A percentile compares a stretch with the other conserved stretches of the same genome.
Conservation (phyloP, 1,284 basidiomycete genomes). For the Nidula niveotomentosa region DNA sequence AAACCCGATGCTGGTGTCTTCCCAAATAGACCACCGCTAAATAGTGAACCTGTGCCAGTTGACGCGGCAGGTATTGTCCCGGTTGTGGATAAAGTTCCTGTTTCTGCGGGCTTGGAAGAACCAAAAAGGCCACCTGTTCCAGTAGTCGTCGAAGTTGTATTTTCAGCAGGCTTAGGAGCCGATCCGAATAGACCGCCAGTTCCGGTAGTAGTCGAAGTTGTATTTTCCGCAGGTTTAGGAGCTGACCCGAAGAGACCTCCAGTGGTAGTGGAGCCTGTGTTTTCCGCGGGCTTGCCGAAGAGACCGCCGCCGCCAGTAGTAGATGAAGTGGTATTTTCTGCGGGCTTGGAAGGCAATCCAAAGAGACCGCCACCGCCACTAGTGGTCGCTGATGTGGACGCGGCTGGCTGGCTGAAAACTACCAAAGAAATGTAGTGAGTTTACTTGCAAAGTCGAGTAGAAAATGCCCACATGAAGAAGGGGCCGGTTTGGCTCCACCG, state of each 20-base stretch:
- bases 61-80: slow-evolving; percentile 4
- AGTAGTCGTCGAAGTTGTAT: too few species aligned
- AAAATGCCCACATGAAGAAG: slow-evolving; percentile 26
- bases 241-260: not conserved
- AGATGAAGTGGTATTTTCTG: slow-evolving; percentile 1
- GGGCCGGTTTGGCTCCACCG: slow-evolving; percentile 22
- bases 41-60: slow-evolving; percentile 14
- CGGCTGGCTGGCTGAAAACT: slow-evolving; percentile 28
- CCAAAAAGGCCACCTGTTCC: too few species aligned
- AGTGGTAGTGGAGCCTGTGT: not conserved
- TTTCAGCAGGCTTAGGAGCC: too few species aligned
- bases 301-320: slow-evolving; percentile 7
- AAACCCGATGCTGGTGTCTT: slow-evolving; percentile 19
- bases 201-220: slow-evolving; percentile 1
- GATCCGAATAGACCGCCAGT: too few species aligned
- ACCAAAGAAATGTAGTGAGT: too few species aligned
- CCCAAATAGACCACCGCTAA: slow-evolving; percentile 26
- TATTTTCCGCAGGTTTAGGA: not conserved
- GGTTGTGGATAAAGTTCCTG: too few species aligned
- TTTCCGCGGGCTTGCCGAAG: slow-evolving; percentile 5
- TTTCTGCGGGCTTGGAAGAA: too few species aligned
- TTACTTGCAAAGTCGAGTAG: not conserved
- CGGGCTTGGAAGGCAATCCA: slow-evolving; percentile 11
- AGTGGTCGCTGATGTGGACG: slow-evolving; percentile 2
- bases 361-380: slow-evolving; percentile 13